A percentile compares a stretch with the other conserved stretches of the same genome.
Conservation (phyloP, 495 filamentous ascomycete genomes). For the Penicillium flavigenum region DNA sequence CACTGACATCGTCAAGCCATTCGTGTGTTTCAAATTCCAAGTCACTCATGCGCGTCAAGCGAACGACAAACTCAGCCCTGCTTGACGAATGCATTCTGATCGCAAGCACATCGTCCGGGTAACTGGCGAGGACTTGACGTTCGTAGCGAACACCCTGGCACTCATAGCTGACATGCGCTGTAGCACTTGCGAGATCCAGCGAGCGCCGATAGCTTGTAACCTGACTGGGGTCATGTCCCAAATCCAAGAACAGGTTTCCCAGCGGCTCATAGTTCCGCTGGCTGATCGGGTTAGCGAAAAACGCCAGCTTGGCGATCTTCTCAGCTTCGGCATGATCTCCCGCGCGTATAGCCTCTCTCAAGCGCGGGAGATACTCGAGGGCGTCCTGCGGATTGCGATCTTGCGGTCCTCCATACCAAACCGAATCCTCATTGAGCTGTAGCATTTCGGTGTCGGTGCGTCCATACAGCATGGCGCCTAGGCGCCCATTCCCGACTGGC, state of each 20-base stretch:
- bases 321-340: slow-evolving; percentile 46
- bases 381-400: slow-evolving; percentile 45
- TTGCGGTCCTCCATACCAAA: slow-evolving; percentile 52
- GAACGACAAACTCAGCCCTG: slow-evolving; percentile 26
- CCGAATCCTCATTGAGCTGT: slow-evolving; percentile 53
- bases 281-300: slow-evolving; percentile 45
- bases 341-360: slow-evolving; percentile 42
- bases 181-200: slow-evolving; percentile 42
- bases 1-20: slow-evolving; percentile 37
- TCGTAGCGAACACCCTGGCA: slow-evolving; percentile 30
- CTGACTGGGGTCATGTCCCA: slow-evolving; percentile 35
- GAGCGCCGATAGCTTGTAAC: slow-evolving; percentile 43
- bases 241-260: slow-evolving; percentile 45
- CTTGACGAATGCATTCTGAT: slow-evolving; percentile 37
- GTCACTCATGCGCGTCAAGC: slow-evolving; percentile 35
- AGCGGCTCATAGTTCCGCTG: slow-evolving; percentile 51
- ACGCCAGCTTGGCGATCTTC: slow-evolving; percentile 36
- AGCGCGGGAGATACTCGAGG: slow-evolving; percentile 30
- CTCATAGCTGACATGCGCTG: slow-evolving; percentile 39
- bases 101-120: slow-evolving; percentile 45
- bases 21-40: slow-evolving; percentile 43
- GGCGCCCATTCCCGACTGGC: slow-evolving; percentile 53
- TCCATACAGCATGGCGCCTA: slow-evolving; percentile 53
- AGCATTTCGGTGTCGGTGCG: slow-evolving; percentile 45
- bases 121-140: slow-evolving; percentile 41